phyloP scores from a whole-genome alignment of 352 stramenopile genomes.

The Phytophthora chlamydospora region DNA sequence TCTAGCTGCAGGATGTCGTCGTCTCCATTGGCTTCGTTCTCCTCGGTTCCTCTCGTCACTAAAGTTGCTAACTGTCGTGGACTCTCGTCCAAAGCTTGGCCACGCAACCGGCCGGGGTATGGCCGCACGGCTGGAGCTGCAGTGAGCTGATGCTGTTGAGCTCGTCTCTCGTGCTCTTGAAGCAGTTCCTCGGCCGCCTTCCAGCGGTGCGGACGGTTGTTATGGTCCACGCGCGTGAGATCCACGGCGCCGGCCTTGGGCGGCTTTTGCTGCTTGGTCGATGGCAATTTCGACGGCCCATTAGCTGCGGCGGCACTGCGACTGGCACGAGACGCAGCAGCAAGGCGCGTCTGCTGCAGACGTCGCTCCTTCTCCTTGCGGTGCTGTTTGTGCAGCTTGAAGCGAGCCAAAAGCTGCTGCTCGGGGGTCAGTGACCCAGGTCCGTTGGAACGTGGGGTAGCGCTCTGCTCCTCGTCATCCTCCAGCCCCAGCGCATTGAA shows the following conservation, averaged over 20 bases:
- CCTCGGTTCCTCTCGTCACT: neutral
- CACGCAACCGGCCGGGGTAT: constrained; percentile 67
- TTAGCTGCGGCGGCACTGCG: constrained; percentile 20
- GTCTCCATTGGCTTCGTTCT: constrained; percentile 19
- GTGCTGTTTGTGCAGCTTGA: constrained; percentile 83
- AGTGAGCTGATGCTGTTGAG: constrained; percentile 63
- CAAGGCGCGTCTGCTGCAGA: constrained; percentile 57
- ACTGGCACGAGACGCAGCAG: constrained; percentile 34
- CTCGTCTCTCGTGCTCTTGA: constrained; percentile 64
- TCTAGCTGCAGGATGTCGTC: constrained; percentile 89
- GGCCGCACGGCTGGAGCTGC: constrained; percentile 52
- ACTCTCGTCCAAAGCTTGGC: constrained; percentile 27
- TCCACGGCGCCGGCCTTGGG: constrained; percentile 29
- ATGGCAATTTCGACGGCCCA: constrained; percentile 2
- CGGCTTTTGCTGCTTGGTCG: constrained; percentile 17
- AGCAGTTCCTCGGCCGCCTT: constrained; percentile 75
- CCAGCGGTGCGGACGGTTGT: constrained; percentile 87
- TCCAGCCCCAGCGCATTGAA: neutral
- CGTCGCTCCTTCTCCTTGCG: constrained; percentile 68
- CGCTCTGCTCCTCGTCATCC: constrained; percentile 7
- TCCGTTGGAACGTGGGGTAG: constrained; percentile 2
- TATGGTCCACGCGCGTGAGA: constrained; percentile 79
- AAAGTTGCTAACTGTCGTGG: neutral
- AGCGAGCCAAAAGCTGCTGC: constrained; percentile 72
- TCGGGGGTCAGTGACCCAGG: constrained; percentile 37